These are phyloP conservation scores for Rhodotorula graminis DNA, from an alignment of 768 basidiomycete species.

Conservation along the genomic window DNA sequence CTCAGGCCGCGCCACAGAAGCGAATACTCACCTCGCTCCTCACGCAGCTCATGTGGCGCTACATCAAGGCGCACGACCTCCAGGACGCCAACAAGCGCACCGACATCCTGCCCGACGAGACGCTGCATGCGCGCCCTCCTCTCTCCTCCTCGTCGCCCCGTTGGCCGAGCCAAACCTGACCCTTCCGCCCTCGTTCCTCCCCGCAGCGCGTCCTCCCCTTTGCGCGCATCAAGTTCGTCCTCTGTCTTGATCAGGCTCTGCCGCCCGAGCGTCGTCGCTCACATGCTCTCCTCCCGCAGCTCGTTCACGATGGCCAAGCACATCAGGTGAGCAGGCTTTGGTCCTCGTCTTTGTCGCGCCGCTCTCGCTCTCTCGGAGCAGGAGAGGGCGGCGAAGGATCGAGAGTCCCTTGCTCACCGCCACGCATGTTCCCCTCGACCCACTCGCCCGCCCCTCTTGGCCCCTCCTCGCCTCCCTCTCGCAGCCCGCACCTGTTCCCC, in stretches of 20 bases:
- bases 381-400: no score
- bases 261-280: not conserved
- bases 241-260: no score
- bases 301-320: slow-evolving; percentile 31
- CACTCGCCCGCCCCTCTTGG: no score
- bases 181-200: no score
- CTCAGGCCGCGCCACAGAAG: no score
- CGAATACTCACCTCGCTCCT: not conserved
- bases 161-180: no score
- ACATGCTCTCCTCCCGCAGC: not conserved
- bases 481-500: slow-evolving; percentile 14
- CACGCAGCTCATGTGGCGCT: not conserved
- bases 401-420: no score
- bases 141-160: not conserved
- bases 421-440: no score
- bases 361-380: no score
- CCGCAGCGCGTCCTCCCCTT: not conserved
- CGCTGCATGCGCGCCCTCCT: slow-evolving; percentile 1
- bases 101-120: slow-evolving; percentile 22
- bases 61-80: slow-evolving; percentile 24
- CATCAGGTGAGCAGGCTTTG: slow-evolving; percentile 12
- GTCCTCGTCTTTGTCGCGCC: no score
- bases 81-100: slow-evolving; percentile 24
- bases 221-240: slow-evolving; percentile 12
- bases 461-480: no score